Conservation (phyloP, 306 rosid genomes). For the Vigna mungo region DNA sequence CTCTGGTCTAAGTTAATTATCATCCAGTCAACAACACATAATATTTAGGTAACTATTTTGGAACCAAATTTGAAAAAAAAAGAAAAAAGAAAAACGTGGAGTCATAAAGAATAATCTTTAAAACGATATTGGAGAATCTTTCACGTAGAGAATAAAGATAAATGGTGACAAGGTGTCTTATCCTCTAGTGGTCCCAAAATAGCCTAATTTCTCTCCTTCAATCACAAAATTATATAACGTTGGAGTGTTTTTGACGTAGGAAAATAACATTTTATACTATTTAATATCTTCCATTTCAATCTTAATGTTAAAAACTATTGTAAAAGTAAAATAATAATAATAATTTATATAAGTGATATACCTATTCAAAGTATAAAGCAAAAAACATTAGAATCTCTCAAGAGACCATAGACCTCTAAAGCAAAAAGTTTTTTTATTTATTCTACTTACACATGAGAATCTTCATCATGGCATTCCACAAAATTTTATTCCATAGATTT, state of each 20-base stretch:
- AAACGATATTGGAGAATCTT: constrained; percentile 15
- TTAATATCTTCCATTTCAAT: constrained; percentile 9
- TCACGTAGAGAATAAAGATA: not conserved
- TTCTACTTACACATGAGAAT: not conserved
- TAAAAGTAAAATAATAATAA: not conserved
- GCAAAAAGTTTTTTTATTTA: not conserved
- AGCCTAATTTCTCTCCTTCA: not conserved
- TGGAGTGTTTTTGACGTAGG: not conserved
- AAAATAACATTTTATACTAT: not conserved
- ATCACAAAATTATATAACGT: not conserved
- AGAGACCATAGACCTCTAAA: not conserved
- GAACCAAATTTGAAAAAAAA: not conserved
- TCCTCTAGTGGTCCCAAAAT: constrained; percentile 1
- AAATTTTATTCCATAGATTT: constrained; percentile 23
- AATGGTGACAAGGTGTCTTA: constrained; percentile 9
- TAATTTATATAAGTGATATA: not conserved
- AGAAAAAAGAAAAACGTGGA: not conserved
- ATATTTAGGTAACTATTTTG: not conserved
- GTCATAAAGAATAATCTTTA: not conserved
- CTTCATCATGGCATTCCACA: not conserved
- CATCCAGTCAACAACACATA: not conserved
- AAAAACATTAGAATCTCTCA: not conserved
- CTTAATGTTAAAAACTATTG: not conserved
- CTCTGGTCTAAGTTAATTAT: no score
- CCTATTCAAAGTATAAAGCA: not conserved